Evolutionary conservation across 441 rosid genomes (phyloP), one percentile per base, ranked within the genome.

Genomic region (Flueggea neowawraea): DNA sequence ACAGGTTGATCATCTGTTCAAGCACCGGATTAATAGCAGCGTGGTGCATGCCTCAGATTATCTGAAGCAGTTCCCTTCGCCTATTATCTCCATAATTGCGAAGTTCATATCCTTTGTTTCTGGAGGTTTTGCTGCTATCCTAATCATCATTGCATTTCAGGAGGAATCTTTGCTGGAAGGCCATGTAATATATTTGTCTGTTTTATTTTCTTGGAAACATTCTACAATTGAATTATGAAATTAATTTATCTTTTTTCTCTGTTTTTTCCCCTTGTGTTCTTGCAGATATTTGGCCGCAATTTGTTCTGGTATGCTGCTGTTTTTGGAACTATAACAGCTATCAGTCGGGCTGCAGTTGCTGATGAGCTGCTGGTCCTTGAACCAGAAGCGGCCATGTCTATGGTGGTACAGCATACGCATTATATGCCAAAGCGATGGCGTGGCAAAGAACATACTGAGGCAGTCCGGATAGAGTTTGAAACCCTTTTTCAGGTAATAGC

Each of bases 351-450:
- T 45, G 98, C 97, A 45, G 72, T 92, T 44, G 58, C 87, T 16
- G 98, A 95, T 64, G 97, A 90, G 69, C 82, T 87, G 64, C 79
- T 88, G 75, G 89, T 95, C 67, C 90, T 88, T 60, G 95, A 92
- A 64, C 97, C 96, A 12, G 97, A 88, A 76, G 93, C 90, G 53
- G 83, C 95, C 12, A 90, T 92, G 93, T 74, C 91, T 71, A 69
- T 77, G 78, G 95, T 95, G 65, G 98, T 90, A 54, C 96, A 92
- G 58, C 85, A 95, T 64, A 91, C 98, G 51, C 98, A 95, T 69
- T 87, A 83, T 78, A 88, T 95, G 95, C 99, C 99, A 55, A 95
- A 95, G 77, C 79, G 89, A 75, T 95, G 99, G 98, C 96, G 97
- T 61, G 84, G 92, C 63, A 90, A 75, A 75, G 98, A 88, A 74